Evolutionary conservation across 257 asterid genomes (phyloP).

Genomic region (Solanum medicagineum): DNA sequence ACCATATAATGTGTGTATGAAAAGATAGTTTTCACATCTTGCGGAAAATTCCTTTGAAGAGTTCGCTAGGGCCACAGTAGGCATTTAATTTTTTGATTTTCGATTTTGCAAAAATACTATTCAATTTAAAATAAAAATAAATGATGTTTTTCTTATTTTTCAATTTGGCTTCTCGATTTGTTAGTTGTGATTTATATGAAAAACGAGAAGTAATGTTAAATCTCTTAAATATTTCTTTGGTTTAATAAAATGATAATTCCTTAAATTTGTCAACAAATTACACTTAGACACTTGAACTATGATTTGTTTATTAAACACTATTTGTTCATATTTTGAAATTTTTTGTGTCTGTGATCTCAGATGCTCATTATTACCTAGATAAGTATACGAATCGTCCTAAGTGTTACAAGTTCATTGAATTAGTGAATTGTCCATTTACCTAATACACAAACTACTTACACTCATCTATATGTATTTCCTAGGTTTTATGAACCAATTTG

Average conservation of each 20-base stretch:
- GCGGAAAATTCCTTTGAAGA: background rate
- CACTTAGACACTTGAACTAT: background rate
- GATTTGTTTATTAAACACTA: background rate
- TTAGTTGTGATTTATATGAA: background rate
- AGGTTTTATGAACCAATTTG: too few relatives aligned
- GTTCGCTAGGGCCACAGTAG: background rate
- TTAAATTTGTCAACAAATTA: background rate
- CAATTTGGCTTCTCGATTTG: background rate
- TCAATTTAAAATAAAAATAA: background rate
- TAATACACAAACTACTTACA: too few relatives aligned
- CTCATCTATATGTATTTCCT: too few relatives aligned
- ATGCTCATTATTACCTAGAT: background rate
- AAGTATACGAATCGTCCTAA: too few relatives aligned
- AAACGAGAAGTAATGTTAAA: background rate
- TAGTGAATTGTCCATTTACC: too few relatives aligned
- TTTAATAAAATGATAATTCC: background rate
- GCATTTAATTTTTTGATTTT: background rate
- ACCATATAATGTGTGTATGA: background rate
- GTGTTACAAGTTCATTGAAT: too few relatives aligned
- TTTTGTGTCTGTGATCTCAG: background rate
- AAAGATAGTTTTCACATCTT: background rate
- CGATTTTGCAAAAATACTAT: background rate
- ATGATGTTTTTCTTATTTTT: too few relatives aligned
- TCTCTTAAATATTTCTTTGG: background rate
- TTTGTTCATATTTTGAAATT: background rate